Conservation (phyloP, 169 alveolate genomes). For the Ichthyophthirius multifiliis region DNA sequence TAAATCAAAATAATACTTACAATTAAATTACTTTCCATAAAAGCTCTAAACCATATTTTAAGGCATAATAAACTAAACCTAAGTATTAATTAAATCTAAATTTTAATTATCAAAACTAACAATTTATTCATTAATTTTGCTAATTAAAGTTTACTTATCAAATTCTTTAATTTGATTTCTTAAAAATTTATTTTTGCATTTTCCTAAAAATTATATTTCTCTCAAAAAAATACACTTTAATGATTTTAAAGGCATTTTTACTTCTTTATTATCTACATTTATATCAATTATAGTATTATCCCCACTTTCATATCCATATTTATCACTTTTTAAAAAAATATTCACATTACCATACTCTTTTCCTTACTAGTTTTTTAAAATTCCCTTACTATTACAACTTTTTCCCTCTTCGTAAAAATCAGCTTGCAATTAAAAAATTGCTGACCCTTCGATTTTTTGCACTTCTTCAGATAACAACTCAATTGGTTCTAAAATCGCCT, state of each 20-base stretch:
- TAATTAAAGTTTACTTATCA: background rate
- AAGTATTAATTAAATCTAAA: background rate
- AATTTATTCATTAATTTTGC: background rate
- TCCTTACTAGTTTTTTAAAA: background rate
- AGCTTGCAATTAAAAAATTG: background rate
- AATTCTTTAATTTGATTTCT: background rate
- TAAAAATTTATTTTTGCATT: background rate
- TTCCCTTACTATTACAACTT: background rate
- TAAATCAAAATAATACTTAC: background rate
- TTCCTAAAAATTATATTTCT: background rate
- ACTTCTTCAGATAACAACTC: background rate
- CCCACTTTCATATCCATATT: background rate
- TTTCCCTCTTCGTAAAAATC: background rate
- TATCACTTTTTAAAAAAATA: background rate
- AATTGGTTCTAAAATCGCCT: background rate
- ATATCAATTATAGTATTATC: background rate
- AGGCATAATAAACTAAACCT: background rate
- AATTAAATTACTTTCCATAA: background rate
- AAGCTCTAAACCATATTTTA: background rate
- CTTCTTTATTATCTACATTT: background rate
- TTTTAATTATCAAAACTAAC: background rate
- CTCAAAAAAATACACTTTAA: background rate
- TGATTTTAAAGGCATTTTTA: background rate
- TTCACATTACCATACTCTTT: background rate
- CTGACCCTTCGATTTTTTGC: background rate